phyloP scores from a whole-genome alignment of 306 rosid species.

The Cucumis melo region DNA sequence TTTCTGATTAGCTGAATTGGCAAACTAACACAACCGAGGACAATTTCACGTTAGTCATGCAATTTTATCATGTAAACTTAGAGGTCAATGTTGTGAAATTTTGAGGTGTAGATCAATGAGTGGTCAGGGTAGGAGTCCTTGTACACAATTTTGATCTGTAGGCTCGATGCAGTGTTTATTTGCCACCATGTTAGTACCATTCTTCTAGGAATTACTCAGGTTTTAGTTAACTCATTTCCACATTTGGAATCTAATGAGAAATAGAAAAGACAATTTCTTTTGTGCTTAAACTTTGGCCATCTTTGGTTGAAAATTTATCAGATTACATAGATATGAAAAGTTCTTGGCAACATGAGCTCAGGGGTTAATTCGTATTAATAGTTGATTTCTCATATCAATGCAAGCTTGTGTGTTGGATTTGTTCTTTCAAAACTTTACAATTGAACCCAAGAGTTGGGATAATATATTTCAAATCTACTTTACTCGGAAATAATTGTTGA shows the following conservation, averaged over 20 bases:
- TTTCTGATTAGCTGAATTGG: background rate
- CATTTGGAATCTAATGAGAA: background rate
- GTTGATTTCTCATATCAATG: no score
- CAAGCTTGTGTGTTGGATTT: no score
- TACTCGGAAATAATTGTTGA: background rate
- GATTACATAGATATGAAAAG: background rate
- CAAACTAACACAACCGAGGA: background rate
- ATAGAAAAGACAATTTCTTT: background rate
- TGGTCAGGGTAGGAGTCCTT: background rate
- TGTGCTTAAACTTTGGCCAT: background rate
- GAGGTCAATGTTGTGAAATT: background rate
- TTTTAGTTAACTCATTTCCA: background rate
- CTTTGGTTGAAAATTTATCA: background rate
- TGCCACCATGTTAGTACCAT: background rate
- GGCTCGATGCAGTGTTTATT: slow-evolving; percentile 1
- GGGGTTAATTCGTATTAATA: no score
- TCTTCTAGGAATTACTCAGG: background rate
- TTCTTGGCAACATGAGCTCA: no score
- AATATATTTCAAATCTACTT: no score
- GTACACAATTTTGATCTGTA: slow-evolving; percentile 7
- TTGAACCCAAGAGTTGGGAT: no score
- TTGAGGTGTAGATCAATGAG: background rate
- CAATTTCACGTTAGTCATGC: background rate
- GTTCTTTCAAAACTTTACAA: no score
- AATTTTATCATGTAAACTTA: background rate